Base-by-base conservation (phyloP, 208 protist genomes). In the Leishmania aethiopica region DNA sequence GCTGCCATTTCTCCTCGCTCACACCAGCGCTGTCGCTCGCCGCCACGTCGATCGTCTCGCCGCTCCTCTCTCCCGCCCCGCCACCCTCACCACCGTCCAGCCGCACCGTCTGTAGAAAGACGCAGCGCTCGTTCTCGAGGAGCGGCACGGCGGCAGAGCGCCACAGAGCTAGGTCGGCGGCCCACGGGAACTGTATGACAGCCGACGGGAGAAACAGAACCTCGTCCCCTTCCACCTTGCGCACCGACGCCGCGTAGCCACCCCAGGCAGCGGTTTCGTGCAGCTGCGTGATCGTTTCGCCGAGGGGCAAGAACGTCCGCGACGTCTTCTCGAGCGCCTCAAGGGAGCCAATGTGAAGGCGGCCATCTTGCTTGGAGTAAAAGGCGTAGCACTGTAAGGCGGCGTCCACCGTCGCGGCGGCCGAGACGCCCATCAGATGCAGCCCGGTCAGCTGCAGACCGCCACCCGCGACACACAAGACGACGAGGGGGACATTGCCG, bases 91-190 rank as follows among this genome's bases (percentile, higher is more conserved):
- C n/a, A 53, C 55, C 67, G 42, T 66, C 60, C 19, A 97, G 79
- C 47, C 75, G 71, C 62, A 94, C 59, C 59, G 87, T 79, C 78
- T 95, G 85, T 25, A 96, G 79, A 83, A 97, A 97, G 19, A 94
- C 91, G 66, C 92, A 95, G 25, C 94, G 80, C 60, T 97, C 94
- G 81, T 97, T 97, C 79, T 95, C 91, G 10, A 97, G 80, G 42
- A 96, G 78, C 59, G 83, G 77, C 42, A 87, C 78, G 7, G 82
- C 86, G n/a, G 49, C 79, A 11, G 64, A 49, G 19, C 78, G 77
- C 75, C 77, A 81, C 3, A 67, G 7, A 3, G 72, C 51, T 6
- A 81, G 45, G 49, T 84, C 85, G 0, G 75, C 69, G 42, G 78
- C 53, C 87, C 89, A 88, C 47, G 81, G 78, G 47, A 35, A 71